Base-by-base conservation (phyloP, 805 yeast genomes). In the Starmerella roubikii region DNA sequence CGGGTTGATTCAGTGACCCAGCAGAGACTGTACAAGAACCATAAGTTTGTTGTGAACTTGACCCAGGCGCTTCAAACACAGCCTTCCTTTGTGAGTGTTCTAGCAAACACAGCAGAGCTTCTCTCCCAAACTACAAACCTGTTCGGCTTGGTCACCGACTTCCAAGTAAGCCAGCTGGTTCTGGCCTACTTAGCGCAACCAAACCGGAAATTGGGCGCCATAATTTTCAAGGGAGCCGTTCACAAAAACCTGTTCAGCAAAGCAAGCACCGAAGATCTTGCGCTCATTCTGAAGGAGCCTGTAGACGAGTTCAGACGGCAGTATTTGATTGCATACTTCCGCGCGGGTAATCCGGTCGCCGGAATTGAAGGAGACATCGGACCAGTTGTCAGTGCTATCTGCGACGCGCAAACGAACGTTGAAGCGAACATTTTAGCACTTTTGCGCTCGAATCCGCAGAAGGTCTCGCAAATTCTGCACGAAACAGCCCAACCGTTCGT, bases 1-100 rank as follows among this genome's bases (percentile, higher is more conserved):
- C 11, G 9, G 2, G 34, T 35, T 6, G 35, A 33, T 1, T 41
- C 32, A 9, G 43, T 31, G 7, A 35, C 43, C 21, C 38, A 39
- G 23, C 19, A 9, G 6, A 30, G 50, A 12, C 18, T 39, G 5
- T 40, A 37, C 25, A 37, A 41, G 15, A 50, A 40, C 37, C 45
- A 42, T 34, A 34, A 33, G 19, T 38, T 42, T 13, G 31, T 34
- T 1, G 30, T 24, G 10, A 24, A 30, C 19, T 16, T 46, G 1
- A 35, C 37, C 3, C 31, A 27, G 10, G 40, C 43, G 1, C 12
- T 46, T 8, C 3, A 12, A 1, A 13, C 37, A 2, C 38, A 29
- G 25, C 13, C 18, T n/a, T 16, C 17, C 13, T 16, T 29, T 2
- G 15, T 38, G 4, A 32, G 18, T 1, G 22, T 32, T 9, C 17